Evolutionary conservation across 768 basidiomycete species (phyloP).

Genomic region (Postia placenta): DNA sequence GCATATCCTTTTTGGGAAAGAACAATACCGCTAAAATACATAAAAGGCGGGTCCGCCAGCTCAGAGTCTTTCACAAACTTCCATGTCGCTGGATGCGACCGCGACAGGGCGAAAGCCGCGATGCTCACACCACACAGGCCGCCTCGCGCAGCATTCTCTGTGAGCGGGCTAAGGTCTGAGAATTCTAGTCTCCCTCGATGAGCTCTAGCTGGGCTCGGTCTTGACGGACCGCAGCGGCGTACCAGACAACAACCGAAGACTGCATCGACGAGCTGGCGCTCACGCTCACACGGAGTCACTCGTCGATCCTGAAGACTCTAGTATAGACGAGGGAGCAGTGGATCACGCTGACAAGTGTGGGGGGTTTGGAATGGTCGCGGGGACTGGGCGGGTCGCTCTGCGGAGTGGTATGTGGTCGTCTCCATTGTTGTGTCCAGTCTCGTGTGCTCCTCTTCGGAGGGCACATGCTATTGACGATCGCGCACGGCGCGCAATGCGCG

Average conservation of each 20-base stretch:
- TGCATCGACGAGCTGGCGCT: too few species aligned
- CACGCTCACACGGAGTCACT: not conserved
- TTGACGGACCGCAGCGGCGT: not conserved
- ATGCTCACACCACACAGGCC: slow-evolving; percentile 10
- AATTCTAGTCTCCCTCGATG: slow-evolving; percentile 6
- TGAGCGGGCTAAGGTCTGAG: slow-evolving; percentile 15
- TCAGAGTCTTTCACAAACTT: not conserved
- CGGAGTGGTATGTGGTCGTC: not conserved
- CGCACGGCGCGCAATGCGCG: not conserved
- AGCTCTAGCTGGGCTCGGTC: slow-evolving; percentile 5
- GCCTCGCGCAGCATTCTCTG: slow-evolving; percentile 3
- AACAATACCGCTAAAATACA: too few species aligned
- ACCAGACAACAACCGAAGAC: too few species aligned
- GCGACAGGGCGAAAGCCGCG: slow-evolving; percentile 3
- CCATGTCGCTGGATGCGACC: too few species aligned
- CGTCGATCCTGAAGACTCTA: too few species aligned
- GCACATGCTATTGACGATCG: not conserved
- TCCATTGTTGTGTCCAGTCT: not conserved
- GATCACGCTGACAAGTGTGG: too few species aligned
- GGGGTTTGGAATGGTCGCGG: slow-evolving; percentile 1
- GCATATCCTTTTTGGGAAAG: too few species aligned
- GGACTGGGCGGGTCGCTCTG: slow-evolving; percentile 1
- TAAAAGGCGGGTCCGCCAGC: not conserved
- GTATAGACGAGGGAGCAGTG: too few species aligned
- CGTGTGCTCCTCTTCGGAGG: not conserved